Evolutionary conservation across 148 eudicot genomes (phyloP).

Genomic region (Arbutus unedo): DNA sequence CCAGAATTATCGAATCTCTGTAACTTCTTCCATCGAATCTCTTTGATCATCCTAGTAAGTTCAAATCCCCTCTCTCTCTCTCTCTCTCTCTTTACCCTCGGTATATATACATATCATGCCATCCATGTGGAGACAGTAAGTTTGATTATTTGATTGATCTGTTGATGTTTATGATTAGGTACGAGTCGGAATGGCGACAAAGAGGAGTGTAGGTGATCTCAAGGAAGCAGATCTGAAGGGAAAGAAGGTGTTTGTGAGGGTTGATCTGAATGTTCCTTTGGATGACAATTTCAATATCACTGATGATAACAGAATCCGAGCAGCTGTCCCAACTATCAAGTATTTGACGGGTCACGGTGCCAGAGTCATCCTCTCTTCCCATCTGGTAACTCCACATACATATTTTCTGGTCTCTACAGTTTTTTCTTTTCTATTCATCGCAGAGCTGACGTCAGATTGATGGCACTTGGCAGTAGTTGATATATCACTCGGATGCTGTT

Average conservation of each 20-base stretch:
- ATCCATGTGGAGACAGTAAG: too few relatives aligned
- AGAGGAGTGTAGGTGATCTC: slow-evolving; percentile 72
- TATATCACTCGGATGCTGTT: background rate
- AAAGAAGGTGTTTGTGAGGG: slow-evolving; percentile 73
- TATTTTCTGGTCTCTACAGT: background rate
- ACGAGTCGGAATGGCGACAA: slow-evolving; percentile 51
- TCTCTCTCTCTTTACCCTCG: background rate
- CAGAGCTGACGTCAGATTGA: background rate
- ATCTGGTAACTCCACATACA: slow-evolving; percentile 30
- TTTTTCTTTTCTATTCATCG: background rate
- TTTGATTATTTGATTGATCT: background rate
- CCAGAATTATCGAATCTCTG: background rate
- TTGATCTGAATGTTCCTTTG: slow-evolving; percentile 75
- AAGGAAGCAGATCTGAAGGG: slow-evolving; percentile 74
- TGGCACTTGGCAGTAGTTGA: background rate
- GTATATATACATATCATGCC: too few relatives aligned
- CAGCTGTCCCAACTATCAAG: slow-evolving; percentile 57
- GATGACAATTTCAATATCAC: slow-evolving; percentile 64
- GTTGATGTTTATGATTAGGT: background rate
- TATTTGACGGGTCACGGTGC: slow-evolving; percentile 42
- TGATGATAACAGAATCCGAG: slow-evolving; percentile 62
- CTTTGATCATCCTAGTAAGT: background rate
- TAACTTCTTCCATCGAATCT: background rate
- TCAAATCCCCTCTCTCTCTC: background rate
- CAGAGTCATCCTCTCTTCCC: slow-evolving; percentile 50